Conservation (phyloP, 108 stramenopile species). For the Phaeodactylum tricornutum region DNA sequence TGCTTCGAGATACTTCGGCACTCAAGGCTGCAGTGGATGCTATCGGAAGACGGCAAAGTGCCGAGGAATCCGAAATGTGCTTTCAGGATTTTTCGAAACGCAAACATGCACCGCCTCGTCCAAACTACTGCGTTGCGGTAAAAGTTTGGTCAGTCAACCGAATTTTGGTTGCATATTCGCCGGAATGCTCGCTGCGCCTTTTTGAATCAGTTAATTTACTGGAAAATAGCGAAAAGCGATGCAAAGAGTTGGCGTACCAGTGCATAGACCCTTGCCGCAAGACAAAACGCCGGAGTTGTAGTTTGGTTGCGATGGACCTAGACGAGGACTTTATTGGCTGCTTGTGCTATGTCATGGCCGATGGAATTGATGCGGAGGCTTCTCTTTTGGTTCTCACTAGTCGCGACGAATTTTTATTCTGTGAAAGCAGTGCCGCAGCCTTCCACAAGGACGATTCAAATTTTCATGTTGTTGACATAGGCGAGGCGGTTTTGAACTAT, state of each 20-base stretch:
- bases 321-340: slow-evolving; percentile 34
- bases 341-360: slow-evolving; percentile 16
- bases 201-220: slow-evolving; percentile 16
- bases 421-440: slow-evolving; percentile 11
- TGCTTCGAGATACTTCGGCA: slow-evolving; percentile 19
- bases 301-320: slow-evolving; percentile 25
- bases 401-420: slow-evolving; percentile 24
- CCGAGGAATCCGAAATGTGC: slow-evolving; percentile 13
- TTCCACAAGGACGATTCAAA: slow-evolving; percentile 11
- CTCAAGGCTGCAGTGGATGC: slow-evolving; percentile 11
- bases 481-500: slow-evolving; percentile 29
- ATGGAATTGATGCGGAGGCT: slow-evolving; percentile 1
- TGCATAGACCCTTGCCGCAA: slow-evolving; percentile 27
- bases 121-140: slow-evolving; percentile 13
- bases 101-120: slow-evolving; percentile 11
- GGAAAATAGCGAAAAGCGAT: slow-evolving; percentile 3
- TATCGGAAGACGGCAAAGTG: slow-evolving; percentile 2
- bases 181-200: slow-evolving; percentile 31
- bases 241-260: slow-evolving; percentile 21
- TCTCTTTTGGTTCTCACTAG: slow-evolving; percentile 17
- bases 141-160: slow-evolving; percentile 21
- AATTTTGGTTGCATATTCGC: slow-evolving; percentile 23
- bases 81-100: slow-evolving; percentile 18
- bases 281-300: slow-evolving; percentile 22
- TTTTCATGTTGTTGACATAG: slow-evolving; percentile 21